Base-by-base conservation (phyloP, 2,329 filamentous ascomycete genomes). In the Trichoderma brevicompactum region DNA sequence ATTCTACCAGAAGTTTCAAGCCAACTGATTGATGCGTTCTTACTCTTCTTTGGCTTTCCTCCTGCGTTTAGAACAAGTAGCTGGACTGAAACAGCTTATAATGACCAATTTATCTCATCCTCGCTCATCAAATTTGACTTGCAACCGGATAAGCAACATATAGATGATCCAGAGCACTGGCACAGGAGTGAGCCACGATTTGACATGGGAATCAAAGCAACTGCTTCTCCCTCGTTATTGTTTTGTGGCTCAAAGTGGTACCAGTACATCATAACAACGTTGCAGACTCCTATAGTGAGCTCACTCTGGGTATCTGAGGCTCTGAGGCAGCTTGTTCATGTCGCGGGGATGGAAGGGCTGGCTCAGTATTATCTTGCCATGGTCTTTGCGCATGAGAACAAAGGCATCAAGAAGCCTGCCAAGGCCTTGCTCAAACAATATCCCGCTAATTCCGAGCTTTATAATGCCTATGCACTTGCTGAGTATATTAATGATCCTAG, bases 401-500 rank as follows among this genome's bases (percentile, higher is more conserved):
- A 75, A 1, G 80, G 78, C 2, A 85, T 87, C 32, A 89, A 86
- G 69, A 96, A 92, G 73, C 80, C 83, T 7, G 91, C 92, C 0
- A 96, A 92, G 71, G 77, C 78, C 7, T 79, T 96, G 0, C 77
- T 97, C n/a, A 94, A 91, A 72, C 82, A 82, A 54, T 85, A 86
- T 64, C 81, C 88, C 0, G 81, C 85, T 1, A 89, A 87, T 70
- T 74, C 91, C 3, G 79, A 82, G 13, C 79, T 97, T 0, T 97
- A 96, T 76, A 90, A 92, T 69, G 87, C 88, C 0, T 96, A 94
- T 72, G 92, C 90, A 0, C 77, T 92, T 13, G 86, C 92, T 3
- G 92, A 96, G 75, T 82, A 78, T 69, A 79, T 80, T 1, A 83
- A 83, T 36, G 85, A 82, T 28, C 69, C 73, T 1, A 81, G 85